Evolutionary conservation across 345 rosid genomes (phyloP).

Genomic region (Arabidopsis thaliana): TAIR10.1 NC_003076.8:18868001-18868500

Average conservation of each 20-base stretch:
- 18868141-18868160: constrained; percentile 25
- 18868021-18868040: no score
- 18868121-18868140: constrained; percentile 1
- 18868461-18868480: no score
- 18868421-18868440: not conserved
- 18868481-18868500: no score
- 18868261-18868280: constrained; percentile 2
- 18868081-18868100: constrained; percentile 7
- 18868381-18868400: no score
- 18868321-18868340: no score
- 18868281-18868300: not conserved
- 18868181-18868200: constrained; percentile 1
- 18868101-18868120: constrained; percentile 6
- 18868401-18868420: not conserved
- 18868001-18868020: not conserved
- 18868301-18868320: no score
- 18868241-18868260: not conserved
- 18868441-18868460: not conserved
- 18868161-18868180: not conserved
- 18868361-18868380: no score
- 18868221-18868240: not conserved
- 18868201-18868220: not conserved
- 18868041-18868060: not conserved
- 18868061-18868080: constrained; percentile 6
- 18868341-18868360: no score